Evolutionary conservation across 2,329 filamentous ascomycete genomes (phyloP), one percentile per base, ranked within the genome.

Genomic region (Aspergillus pseudoterreus): DNA sequence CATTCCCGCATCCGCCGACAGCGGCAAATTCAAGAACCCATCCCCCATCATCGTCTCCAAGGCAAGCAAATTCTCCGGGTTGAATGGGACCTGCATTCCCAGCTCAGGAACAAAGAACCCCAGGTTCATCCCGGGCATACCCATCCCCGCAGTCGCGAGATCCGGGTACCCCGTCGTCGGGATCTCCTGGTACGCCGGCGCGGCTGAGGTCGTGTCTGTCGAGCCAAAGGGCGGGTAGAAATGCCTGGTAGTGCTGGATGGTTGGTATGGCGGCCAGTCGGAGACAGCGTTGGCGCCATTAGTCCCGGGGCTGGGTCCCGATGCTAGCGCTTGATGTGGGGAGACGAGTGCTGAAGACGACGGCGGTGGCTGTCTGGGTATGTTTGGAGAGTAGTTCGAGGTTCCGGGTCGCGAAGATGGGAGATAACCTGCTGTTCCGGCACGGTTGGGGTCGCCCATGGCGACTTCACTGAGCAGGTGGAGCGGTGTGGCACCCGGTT

Each of bases 381-480:
- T 6, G 15, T 38, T n/a, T 38, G 35, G 35, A 6, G 35, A 17
- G 15, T 38, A 38, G 35, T 30, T 30, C 5, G 35, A 38, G 35
- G 35, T 2, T n/a, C 15, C 15, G 5, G 35, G 11, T 38, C 35
- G 35, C 14, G 35, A 38, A 2, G 35, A 38, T 38, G 35, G 35
- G 14, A 38, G 35, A 9, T 38, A 38, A 10, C 14, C 15, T n/a
- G 35, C 15, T 38, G 35, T 6, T 14, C 14, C 14, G 12, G 35
- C 15, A 17, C 15, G 14, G 36, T 57, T 52, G 4, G 67, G 65
- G 33, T 68, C 62, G 44, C 60, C 67, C 58, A 70, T 72, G 54
- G 72, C 73, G 56, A 74, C 70, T 70, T 75, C 68, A 53, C 67
- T 67, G 50, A 70, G 63, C 10, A 72, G 62, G 42, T 72, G 66